Conservation (phyloP, 2,329 filamentous ascomycete genomes). For the Apiospora arundinis region DNA sequence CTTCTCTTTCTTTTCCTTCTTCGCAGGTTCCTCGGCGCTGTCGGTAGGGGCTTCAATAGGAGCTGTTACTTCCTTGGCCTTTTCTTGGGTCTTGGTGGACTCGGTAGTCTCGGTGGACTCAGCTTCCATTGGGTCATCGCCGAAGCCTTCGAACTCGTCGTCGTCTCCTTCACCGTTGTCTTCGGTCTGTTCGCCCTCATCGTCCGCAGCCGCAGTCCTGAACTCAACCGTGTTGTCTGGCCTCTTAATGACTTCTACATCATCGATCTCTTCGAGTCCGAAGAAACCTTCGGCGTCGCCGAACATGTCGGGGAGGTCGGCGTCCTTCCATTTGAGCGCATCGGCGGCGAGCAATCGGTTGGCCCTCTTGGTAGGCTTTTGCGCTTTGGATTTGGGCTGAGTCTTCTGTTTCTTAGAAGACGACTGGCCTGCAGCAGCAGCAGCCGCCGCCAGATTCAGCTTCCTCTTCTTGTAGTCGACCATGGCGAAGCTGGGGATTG, state of each 20-base stretch:
- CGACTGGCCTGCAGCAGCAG: background rate
- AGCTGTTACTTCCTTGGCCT: background rate
- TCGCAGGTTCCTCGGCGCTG: constrained; percentile 37
- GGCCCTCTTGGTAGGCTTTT: constrained; percentile 37
- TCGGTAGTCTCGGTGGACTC: constrained; percentile 15
- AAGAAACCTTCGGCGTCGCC: constrained; percentile 95
- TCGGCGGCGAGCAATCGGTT: constrained; percentile 29
- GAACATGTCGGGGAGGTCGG: constrained; percentile 76
- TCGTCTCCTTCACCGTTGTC: constrained; percentile 45
- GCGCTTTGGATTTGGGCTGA: constrained; percentile 29
- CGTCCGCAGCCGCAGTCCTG: constrained; percentile 43
- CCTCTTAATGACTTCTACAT: constrained; percentile 81
- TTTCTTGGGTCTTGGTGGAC: constrained; percentile 21
- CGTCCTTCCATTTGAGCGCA: constrained; percentile 61
- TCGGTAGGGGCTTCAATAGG: constrained; percentile 33
- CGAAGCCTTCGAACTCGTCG: constrained; percentile 71
- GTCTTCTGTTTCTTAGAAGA: constrained; percentile 32
- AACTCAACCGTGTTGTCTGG: constrained; percentile 63
- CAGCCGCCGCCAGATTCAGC: constrained; percentile 3
- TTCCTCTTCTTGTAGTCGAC: constrained; percentile 26
- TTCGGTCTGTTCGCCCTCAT: constrained; percentile 30
- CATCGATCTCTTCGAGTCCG: constrained; percentile 89
- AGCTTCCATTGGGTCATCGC: constrained; percentile 51
- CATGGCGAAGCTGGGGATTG: background rate
- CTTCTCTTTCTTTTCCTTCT: constrained; percentile 32